phyloP scores from a whole-genome alignment of 129 eudicot species.

The Lactuca sativa region DNA sequence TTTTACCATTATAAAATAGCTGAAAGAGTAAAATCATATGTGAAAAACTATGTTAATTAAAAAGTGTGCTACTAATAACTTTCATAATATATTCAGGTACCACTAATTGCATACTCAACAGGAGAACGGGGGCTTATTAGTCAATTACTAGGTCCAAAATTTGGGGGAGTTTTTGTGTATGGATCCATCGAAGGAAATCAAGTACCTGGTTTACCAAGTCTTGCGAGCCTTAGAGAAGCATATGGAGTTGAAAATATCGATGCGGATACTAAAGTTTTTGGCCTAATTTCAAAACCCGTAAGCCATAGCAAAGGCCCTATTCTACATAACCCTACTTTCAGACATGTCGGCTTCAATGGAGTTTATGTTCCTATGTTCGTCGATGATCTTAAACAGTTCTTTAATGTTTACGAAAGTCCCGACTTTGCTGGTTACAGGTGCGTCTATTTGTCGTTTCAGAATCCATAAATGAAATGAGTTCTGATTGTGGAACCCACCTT shows the following conservation, averaged over 20 bases:
- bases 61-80: too few species aligned
- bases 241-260: slow-evolving; percentile 54
- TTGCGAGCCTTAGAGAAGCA: slow-evolving; percentile 52
- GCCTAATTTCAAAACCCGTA: slow-evolving; percentile 78
- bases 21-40: not conserved
- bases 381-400: slow-evolving; percentile 71
- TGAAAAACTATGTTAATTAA: too few species aligned
- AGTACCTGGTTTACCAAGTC: slow-evolving; percentile 61
- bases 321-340: slow-evolving; percentile 75
- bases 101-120: slow-evolving; percentile 61
- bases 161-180: slow-evolving; percentile 63
- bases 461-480: too few species aligned
- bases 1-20: not conserved
- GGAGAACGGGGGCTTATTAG: slow-evolving; percentile 86
- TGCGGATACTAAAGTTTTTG: slow-evolving; percentile 63
- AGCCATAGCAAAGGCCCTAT: slow-evolving; percentile 88
- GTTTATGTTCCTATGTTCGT: slow-evolving; percentile 80
- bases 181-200: slow-evolving; percentile 57
- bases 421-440: slow-evolving; percentile 91
- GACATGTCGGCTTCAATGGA: slow-evolving; percentile 72
- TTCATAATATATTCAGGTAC: slow-evolving; percentile 38
- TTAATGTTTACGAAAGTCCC: slow-evolving; percentile 55
- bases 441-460: not conserved
- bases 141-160: slow-evolving; percentile 70
- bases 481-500: not conserved